phyloP scores from a whole-genome alignment of 2,329 filamentous ascomycete species.

The Apiospora phragmitis region DNA sequence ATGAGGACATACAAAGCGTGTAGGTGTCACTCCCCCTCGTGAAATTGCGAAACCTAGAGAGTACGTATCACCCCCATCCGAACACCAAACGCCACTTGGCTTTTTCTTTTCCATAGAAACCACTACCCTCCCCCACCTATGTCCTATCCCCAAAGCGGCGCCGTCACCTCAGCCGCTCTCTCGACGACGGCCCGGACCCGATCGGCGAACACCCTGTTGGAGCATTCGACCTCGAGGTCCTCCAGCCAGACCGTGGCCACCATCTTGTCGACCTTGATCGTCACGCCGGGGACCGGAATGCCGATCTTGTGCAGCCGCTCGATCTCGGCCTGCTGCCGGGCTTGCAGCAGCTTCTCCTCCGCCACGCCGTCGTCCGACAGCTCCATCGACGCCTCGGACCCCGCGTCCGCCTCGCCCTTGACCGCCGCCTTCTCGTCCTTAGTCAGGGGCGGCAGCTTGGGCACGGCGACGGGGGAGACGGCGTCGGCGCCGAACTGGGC shows the following conservation, averaged over 20 bases:
- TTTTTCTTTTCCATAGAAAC: neutral
- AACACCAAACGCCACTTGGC: conserved; percentile 9
- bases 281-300: conserved; percentile 86
- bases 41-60: neutral
- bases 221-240: conserved; percentile 85
- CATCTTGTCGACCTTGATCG: conserved; percentile 85
- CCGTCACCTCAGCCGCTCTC: conserved; percentile 82
- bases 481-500: conserved; percentile 89
- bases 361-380: conserved; percentile 38
- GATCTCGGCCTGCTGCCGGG: conserved; percentile 67
- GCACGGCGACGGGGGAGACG: conserved; percentile 71
- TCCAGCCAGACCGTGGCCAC: conserved; percentile 90
- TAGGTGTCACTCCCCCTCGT: neutral
- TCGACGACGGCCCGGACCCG: conserved; percentile 88
- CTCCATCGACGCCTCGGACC: conserved; percentile 38
- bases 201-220: conserved; percentile 75
- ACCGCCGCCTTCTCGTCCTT: conserved; percentile 33
- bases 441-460: conserved; percentile 53
- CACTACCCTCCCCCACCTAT: neutral
- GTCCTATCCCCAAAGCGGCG: conserved; percentile 63
- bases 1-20: neutral
- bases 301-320: conserved; percentile 79
- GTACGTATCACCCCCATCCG: neutral
- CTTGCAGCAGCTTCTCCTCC: conserved; percentile 47
- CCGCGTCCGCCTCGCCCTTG: conserved; percentile 32